A percentile compares a stretch with the other conserved stretches of the same genome.
phyloP scores from a whole-genome alignment of 192 early-diverging fungal genomes.

The Coemansia erecta region DNA sequence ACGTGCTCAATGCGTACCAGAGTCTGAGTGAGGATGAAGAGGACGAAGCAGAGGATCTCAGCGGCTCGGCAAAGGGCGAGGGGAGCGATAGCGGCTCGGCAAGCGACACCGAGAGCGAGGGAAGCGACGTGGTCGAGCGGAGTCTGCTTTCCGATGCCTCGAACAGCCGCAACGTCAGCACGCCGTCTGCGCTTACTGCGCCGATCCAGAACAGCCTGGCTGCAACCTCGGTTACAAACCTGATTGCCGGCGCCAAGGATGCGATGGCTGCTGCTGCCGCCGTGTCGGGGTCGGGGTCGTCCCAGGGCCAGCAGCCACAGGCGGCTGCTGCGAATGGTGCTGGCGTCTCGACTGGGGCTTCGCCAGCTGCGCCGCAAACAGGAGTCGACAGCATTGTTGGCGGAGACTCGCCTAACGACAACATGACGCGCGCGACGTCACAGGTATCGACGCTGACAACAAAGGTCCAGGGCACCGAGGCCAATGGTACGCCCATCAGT shows the following conservation, averaged over 20 bases:
- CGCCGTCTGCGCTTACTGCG: too few relatives aligned
- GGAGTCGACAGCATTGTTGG: constrained; percentile 7
- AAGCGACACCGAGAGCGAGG: constrained; percentile 25
- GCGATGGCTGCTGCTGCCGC: constrained; percentile 2
- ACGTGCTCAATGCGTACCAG: constrained; percentile 44
- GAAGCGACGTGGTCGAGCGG: too few relatives aligned
- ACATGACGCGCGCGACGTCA: not conserved
- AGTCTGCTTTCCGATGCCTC: too few relatives aligned
- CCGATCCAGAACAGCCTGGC: constrained; percentile 1
- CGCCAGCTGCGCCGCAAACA: constrained; percentile 8
- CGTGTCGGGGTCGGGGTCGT: too few relatives aligned
- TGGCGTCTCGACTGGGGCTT: not conserved
- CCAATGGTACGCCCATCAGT: constrained; percentile 5
- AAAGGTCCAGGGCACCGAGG: constrained; percentile 9
- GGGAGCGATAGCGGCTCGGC: constrained; percentile 7
- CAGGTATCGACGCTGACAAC: constrained; percentile 4
- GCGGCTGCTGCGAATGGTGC: not conserved
- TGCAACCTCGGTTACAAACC: not conserved
- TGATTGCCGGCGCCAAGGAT: constrained; percentile 8
- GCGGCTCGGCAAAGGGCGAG: not conserved
- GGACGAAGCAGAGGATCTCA: not conserved
- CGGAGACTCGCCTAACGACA: not conserved
- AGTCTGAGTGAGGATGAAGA: constrained; percentile 31
- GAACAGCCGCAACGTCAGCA: not conserved
- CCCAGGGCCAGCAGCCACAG: not conserved